Evolutionary conservation across 2,329 filamentous ascomycete genomes (phyloP).

Genomic region (Ceratocystis alfenasii): DNA sequence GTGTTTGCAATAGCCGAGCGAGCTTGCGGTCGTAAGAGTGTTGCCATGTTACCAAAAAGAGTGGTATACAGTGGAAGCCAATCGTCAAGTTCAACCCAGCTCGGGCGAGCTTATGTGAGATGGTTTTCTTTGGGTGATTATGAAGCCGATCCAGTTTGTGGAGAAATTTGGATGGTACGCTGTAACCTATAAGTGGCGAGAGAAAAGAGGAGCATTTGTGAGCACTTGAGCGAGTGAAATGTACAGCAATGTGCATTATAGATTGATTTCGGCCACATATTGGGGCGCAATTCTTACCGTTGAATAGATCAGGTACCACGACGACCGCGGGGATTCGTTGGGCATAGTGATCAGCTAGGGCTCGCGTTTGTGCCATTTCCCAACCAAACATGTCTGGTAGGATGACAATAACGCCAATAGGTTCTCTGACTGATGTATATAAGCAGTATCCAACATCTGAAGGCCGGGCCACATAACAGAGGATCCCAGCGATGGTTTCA

Average conservation of each 20-base stretch:
- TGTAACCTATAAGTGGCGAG: conserved; percentile 23
- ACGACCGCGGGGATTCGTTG: conserved; percentile 37
- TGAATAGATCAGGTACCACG: conserved; percentile 43
- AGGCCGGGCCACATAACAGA: conserved; percentile 26
- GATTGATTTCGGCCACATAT: no score
- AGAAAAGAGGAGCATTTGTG: background rate
- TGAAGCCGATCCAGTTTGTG: conserved; percentile 24
- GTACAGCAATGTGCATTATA: background rate
- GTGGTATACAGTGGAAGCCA: conserved; percentile 25
- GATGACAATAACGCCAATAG: conserved; percentile 39
- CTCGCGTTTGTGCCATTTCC: conserved; percentile 38
- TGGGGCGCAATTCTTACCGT: conserved; percentile 24
- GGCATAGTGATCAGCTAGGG: conserved; percentile 42
- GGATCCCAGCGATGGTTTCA: conserved; percentile 25
- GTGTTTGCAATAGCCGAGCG: conserved; percentile 11
- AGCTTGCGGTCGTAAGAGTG: conserved; percentile 27
- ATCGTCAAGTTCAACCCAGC: conserved; percentile 4
- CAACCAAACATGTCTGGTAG: conserved; percentile 44
- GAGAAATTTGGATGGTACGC: conserved; percentile 26
- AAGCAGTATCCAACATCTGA: conserved; percentile 17
- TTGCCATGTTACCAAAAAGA: conserved; percentile 26
- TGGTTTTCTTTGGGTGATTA: conserved; percentile 4
- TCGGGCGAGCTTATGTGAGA: background rate
- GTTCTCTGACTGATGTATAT: conserved; percentile 12
- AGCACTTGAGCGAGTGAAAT: background rate